Percentiles rank a stretch among this genome's conserved stretches.
Conservation (phyloP, 2,329 filamentous ascomycete genomes). For the Aciculosporium take region DNA sequence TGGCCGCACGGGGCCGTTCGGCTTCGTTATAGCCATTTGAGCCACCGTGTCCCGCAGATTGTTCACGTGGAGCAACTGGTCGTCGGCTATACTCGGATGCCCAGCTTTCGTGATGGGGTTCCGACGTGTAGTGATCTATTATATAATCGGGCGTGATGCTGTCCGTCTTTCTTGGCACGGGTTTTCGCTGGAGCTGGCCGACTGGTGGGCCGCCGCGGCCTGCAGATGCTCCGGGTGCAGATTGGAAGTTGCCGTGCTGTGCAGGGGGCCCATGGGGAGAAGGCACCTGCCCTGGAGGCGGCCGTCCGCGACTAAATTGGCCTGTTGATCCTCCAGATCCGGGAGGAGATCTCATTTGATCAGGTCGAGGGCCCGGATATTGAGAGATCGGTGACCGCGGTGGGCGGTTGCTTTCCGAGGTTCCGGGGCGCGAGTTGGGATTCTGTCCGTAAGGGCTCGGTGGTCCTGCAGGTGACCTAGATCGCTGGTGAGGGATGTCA, state of each 20-base stretch:
- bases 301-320: constrained; percentile 11
- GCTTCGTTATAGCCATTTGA: constrained; percentile 29
- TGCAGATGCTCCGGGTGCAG: constrained; percentile 14
- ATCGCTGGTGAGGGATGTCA: constrained; percentile 25
- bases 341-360: constrained; percentile 8
- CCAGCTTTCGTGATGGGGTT: constrained; percentile 12
- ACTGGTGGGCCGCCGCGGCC: constrained; percentile 13
- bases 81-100: constrained; percentile 6
- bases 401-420: constrained; percentile 18
- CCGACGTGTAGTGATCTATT: constrained; percentile 23
- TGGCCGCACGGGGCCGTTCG: constrained; percentile 61
- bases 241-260: constrained; percentile 9
- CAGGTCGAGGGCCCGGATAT: constrained; percentile 15
- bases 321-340: constrained; percentile 10
- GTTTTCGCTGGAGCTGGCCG: constrained; percentile 15
- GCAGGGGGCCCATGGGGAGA: constrained; percentile 8
- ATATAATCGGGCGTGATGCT: constrained; percentile 24
- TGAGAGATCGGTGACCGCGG: constrained; percentile 17
- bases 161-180: constrained; percentile 13
- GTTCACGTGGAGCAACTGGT: constrained; percentile 9
- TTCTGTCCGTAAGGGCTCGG: constrained; percentile 19
- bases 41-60: constrained; percentile 35
- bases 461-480: constrained; percentile 29
- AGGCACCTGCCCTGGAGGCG: constrained; percentile 8
- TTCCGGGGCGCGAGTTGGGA: constrained; percentile 17